A percentile compares a stretch with the other conserved stretches of the same genome.
These are phyloP conservation scores for Coemansia sp. DNA, from an alignment of 192 early-diverging fungal species.

Conservation along the genomic window DNA sequence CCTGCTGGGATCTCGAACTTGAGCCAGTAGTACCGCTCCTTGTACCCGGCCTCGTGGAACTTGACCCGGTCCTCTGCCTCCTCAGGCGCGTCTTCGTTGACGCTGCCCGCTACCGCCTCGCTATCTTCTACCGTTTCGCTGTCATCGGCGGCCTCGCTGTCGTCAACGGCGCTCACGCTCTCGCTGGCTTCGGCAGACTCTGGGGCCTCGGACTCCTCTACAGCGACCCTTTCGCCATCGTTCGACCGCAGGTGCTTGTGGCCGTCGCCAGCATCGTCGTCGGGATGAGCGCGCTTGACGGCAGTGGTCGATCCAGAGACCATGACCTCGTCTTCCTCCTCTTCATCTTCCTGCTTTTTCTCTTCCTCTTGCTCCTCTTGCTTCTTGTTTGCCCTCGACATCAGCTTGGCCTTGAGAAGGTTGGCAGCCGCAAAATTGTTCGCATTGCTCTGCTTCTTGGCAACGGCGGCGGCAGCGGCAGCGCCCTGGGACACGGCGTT, in stretches of 20 bases:
- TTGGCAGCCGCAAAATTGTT: background rate
- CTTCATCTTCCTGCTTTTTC: background rate
- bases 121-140: slow-evolving; percentile 13
- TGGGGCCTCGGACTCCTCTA: slow-evolving; percentile 10
- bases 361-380: slow-evolving; percentile 1
- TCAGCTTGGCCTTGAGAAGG: background rate
- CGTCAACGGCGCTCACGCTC: slow-evolving; percentile 40
- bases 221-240: background rate
- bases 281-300: slow-evolving; percentile 53
- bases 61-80: slow-evolving; percentile 53
- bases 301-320: slow-evolving; percentile 20
- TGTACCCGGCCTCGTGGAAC: slow-evolving; percentile 77
- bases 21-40: slow-evolving; percentile 65
- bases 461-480: background rate
- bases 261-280: slow-evolving; percentile 46
- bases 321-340: slow-evolving; percentile 24
- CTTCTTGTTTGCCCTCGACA: slow-evolving; percentile 26
- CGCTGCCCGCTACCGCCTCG: slow-evolving; percentile 14
- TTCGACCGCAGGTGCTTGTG: slow-evolving; percentile 5
- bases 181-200: slow-evolving; percentile 17
- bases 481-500: background rate
- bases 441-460: background rate
- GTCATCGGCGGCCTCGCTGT: slow-evolving; percentile 60
- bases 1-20: slow-evolving; percentile 66
- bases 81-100: background rate